Base-by-base conservation (phyloP, 2,329 filamentous ascomycete species). In the Pseudocercospora crystallina region DNA sequence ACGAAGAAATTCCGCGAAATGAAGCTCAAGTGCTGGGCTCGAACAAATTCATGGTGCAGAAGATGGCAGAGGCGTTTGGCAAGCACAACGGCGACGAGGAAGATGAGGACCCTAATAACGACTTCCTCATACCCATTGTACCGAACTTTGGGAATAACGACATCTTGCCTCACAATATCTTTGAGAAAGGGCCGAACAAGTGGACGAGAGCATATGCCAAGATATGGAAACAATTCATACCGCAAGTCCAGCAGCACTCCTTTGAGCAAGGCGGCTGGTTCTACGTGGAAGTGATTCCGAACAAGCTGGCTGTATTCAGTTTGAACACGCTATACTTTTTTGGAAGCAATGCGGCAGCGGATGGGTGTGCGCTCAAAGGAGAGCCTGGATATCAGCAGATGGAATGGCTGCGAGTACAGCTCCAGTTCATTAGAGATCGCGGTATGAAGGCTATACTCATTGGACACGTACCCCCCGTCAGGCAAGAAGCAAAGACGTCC, bases 141-240 rank as follows among this genome's bases (percentile, higher is more conserved):
- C 91, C 94, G 0, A 96, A 86, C 0, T 85, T 96, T 61, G 94
- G 94, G 54, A 99, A 99, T 74, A 99, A 99, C 71, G 94, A 99
- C 65, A 91, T 99, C 51, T 82, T 96, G 53, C 94, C 94, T 1
- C 94, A 99, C 73, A 99, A 99, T 65, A 95, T 97, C 65, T 84
- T 99, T 68, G 76, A 83, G 36, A 78, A 82, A 1, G 94, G 92
- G 0, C 94, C 94, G 12, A 96, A 96, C 64, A 80, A 81, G 57
- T 96, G 92, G 85, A 87, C 95, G 0, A 81, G 81, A 51, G 79
- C 79, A 40, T 96, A 94, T 62, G 76, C 83, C 20, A 78, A 86
- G 15, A 82, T 97, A 15, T 99, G 94, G 94, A 73, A 75, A 41
- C 79, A 80, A 33, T 95, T 97, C 67, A 95, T 99, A 53, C 94